phyloP scores from a whole-genome alignment of 1,284 basidiomycete species.

The Moesziomyces parantarcticus region DNA sequence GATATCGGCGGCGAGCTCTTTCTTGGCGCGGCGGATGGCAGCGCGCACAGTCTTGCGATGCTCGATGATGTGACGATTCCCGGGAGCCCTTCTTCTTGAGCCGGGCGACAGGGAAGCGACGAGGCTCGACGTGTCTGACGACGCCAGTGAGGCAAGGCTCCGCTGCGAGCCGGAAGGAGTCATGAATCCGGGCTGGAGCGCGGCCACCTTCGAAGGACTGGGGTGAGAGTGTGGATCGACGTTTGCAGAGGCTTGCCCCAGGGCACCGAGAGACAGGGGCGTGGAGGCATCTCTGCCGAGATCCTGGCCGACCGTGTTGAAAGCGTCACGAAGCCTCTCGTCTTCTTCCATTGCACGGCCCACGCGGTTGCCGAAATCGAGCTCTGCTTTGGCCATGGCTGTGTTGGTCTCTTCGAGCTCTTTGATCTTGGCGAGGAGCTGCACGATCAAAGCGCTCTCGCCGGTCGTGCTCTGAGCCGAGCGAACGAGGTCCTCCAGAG shows the following conservation, averaged over 20 bases:
- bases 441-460: slow-evolving; percentile 52
- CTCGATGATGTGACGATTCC: slow-evolving; percentile 58
- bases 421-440: slow-evolving; percentile 57
- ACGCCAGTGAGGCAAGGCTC: slow-evolving; percentile 22
- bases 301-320: slow-evolving; percentile 48
- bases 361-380: slow-evolving; percentile 54
- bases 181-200: slow-evolving; percentile 8
- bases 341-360: slow-evolving; percentile 58
- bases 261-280: slow-evolving; percentile 1
- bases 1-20: slow-evolving; percentile 23
- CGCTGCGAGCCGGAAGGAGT: slow-evolving; percentile 31
- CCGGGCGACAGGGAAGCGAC: slow-evolving; percentile 11
- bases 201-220: background rate
- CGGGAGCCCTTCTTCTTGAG: slow-evolving; percentile 47
- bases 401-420: slow-evolving; percentile 61
- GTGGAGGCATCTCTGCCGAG: slow-evolving; percentile 3
- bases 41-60: slow-evolving; percentile 48
- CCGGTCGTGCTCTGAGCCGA: slow-evolving; percentile 13
- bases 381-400: slow-evolving; percentile 46
- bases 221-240: background rate
- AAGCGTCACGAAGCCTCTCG: slow-evolving; percentile 56
- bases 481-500: slow-evolving; percentile 33
- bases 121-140: slow-evolving; percentile 4
- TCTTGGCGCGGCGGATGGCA: slow-evolving; percentile 43
- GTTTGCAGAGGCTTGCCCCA: background rate